These are phyloP conservation scores for Mycena leptocephala DNA, from an alignment of 768 basidiomycete genomes.

Conservation along the genomic window DNA sequence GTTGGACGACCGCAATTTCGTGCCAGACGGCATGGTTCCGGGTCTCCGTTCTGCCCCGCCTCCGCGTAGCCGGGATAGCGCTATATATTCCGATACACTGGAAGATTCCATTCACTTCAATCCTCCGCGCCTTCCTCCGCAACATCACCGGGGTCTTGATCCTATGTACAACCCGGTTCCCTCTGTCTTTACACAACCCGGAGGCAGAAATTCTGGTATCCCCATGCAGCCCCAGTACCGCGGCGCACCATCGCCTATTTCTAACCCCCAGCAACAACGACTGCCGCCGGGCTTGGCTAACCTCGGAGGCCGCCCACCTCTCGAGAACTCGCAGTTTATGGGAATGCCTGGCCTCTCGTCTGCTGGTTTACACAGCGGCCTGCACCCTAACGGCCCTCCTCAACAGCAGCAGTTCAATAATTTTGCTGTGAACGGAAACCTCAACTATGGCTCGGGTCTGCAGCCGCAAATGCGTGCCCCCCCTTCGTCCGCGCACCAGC, in stretches of 20 bases:
- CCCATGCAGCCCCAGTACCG: conserved; percentile 78
- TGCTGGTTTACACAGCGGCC: conserved; percentile 60
- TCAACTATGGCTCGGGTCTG: conserved; percentile 61
- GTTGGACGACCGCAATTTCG: conserved; percentile 82
- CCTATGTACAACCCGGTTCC: conserved; percentile 70
- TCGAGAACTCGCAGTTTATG: conserved; percentile 80
- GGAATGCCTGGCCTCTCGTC: conserved; percentile 64
- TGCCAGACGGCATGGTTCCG: conserved; percentile 90
- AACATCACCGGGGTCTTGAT: conserved; percentile 68
- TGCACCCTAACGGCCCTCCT: conserved; percentile 64
- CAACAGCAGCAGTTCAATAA: conserved; percentile 71
- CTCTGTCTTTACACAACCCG: conserved; percentile 70
- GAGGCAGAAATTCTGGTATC: conserved; percentile 67
- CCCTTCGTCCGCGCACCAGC: conserved; percentile 66
- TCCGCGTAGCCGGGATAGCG: conserved; percentile 73
- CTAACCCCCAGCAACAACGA: conserved; percentile 67
- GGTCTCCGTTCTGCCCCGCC: conserved; percentile 81
- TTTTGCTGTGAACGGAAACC: conserved; percentile 61
- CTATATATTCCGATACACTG: conserved; percentile 70
- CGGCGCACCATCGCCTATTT: conserved; percentile 77
- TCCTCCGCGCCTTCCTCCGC: conserved; percentile 68
- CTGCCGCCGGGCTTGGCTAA: conserved; percentile 88
- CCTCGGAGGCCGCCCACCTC: conserved; percentile 86
- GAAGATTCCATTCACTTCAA: conserved; percentile 78
- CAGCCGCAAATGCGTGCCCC: conserved; percentile 68